These are phyloP conservation scores for Diaporthe sp. DNA, from an alignment of 2,329 filamentous ascomycete genomes.

Conservation along the genomic window DNA sequence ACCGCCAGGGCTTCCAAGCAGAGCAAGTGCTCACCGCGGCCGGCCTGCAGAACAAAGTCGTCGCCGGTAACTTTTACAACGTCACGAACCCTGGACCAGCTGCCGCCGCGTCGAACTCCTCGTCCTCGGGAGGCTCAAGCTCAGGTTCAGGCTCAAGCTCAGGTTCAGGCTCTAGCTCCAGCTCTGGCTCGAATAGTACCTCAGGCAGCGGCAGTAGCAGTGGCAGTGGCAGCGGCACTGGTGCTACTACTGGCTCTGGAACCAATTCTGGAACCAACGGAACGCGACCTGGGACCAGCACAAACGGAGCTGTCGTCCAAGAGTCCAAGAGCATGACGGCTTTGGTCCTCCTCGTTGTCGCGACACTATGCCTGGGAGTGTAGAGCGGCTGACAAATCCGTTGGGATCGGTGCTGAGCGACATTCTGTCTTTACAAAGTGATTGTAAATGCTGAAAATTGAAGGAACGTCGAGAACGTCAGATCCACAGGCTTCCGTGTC, in stretches of 20 bases:
- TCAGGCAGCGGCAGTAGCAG: not conserved
- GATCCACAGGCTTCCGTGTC: not conserved
- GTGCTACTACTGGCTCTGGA: not conserved
- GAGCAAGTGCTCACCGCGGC: conserved; percentile 49
- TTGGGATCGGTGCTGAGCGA: not conserved
- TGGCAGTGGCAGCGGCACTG: not conserved
- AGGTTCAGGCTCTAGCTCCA: not conserved
- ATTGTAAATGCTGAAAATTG: not conserved
- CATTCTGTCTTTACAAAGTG: conserved; percentile 1
- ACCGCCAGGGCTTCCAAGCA: conserved; percentile 51
- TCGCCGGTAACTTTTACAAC: conserved; percentile 56
- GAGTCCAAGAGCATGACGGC: conserved; percentile 30
- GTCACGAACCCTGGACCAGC: conserved; percentile 54
- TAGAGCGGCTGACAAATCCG: conserved; percentile 3
- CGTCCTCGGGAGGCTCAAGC: conserved; percentile 4
- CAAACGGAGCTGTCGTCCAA: conserved; percentile 21
- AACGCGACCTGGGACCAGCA: not conserved
- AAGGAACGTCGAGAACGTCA: not conserved
- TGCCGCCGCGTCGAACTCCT: conserved; percentile 3
- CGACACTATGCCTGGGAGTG: conserved; percentile 12
- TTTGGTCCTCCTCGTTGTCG: conserved; percentile 22
- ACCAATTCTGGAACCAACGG: conserved; percentile 4
- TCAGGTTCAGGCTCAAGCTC: not conserved
- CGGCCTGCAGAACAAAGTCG: conserved; percentile 49
- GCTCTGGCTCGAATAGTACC: conserved; percentile 12